Conservation (phyloP, 257 asterid species). For the Solanum bulbocastanum region DNA sequence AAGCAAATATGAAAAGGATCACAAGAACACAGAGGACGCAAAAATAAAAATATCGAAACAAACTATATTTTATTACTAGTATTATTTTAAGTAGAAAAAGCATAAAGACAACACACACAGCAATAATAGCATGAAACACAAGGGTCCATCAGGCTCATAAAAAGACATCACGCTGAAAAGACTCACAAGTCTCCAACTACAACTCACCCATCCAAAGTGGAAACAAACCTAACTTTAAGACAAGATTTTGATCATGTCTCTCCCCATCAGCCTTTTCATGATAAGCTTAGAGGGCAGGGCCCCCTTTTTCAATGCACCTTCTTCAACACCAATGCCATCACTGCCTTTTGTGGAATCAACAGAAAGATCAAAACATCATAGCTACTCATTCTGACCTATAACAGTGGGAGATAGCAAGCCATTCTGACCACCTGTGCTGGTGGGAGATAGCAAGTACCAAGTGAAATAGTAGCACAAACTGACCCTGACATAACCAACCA, state of each 20-base stretch:
- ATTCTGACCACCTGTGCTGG: neutral
- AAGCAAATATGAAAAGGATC: neutral
- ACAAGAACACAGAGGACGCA: neutral
- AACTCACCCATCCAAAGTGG: neutral
- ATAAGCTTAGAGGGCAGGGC: slow-evolving; percentile 10
- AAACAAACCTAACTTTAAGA: slow-evolving; percentile 24
- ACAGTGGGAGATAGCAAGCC: neutral
- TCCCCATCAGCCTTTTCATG: slow-evolving; percentile 6
- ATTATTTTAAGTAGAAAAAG: neutral
- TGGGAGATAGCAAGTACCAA: neutral
- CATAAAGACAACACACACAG: neutral
- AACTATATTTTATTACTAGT: neutral
- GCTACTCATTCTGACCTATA: neutral
- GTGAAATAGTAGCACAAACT: neutral
- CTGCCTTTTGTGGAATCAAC: neutral
- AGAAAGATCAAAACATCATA: neutral
- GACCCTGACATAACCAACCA: neutral
- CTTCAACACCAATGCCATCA: neutral
- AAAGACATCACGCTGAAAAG: neutral
- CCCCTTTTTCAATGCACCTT: neutral
- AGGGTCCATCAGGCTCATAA: neutral
- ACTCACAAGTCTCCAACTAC: neutral
- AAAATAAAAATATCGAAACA: neutral
- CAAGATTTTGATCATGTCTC: slow-evolving; percentile 18
- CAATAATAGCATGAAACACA: neutral